Percentiles rank a stretch among this genome's conserved stretches.
Conservation (phyloP, 2,329 filamentous ascomycete species). For the Ophiostoma fasciatum region DNA sequence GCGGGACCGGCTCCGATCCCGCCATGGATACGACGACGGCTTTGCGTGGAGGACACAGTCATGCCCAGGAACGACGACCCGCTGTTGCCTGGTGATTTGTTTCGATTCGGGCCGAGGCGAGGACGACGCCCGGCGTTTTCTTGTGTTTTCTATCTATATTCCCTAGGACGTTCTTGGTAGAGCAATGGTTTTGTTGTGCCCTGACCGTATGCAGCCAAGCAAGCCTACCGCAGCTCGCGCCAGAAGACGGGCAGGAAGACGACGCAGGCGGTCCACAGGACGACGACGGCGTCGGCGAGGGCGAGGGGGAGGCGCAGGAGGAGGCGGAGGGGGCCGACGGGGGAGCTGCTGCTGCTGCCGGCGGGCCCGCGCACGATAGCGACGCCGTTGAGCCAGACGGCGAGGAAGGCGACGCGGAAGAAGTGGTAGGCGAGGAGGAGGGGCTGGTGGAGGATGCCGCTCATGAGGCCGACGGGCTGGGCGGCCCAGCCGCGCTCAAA, state of each 20-base stretch:
- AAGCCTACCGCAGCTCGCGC: conserved; percentile 11
- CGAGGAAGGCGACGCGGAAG: conserved; percentile 78
- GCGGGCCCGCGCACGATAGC: conserved; percentile 22
- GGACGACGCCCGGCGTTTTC: no score
- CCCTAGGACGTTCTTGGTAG: no score
- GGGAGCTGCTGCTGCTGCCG: conserved; percentile 13
- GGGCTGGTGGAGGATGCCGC: conserved; percentile 65
- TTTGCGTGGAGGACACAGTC: no score
- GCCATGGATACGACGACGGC: no score
- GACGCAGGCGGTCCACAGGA: conserved; percentile 66
- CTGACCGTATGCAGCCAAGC: no score
- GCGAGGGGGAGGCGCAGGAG: conserved; percentile 41
- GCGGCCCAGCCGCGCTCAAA: conserved; percentile 65
- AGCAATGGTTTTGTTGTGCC: no score
- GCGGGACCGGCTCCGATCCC: no score
- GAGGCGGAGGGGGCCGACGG: not conserved
- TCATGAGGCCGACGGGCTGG: conserved; percentile 69
- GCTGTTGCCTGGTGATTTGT: no score
- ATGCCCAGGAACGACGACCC: no score
- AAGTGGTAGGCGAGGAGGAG: conserved; percentile 79
- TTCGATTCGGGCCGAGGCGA: no score
- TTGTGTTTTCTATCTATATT: no score
- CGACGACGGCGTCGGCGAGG: conserved; percentile 47
- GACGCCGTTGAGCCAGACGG: conserved; percentile 51
- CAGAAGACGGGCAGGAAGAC: conserved; percentile 76